Conservation (phyloP, 768 basidiomycete genomes). For the Rhodotorula graminis region DNA sequence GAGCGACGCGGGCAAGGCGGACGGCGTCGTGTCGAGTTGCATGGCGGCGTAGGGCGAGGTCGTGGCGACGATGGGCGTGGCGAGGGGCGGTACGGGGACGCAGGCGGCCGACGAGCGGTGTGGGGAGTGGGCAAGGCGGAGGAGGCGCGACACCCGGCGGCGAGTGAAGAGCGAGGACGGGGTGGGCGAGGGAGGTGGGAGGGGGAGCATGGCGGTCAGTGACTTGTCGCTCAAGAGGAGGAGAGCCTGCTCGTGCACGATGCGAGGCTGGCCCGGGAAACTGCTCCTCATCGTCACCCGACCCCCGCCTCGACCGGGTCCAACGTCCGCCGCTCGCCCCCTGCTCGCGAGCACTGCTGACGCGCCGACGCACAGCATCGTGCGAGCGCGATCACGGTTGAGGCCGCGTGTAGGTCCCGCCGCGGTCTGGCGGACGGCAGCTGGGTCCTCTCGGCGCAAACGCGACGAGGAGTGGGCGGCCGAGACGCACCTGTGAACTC, state of each 20-base stretch:
- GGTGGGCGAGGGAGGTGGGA: background rate
- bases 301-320: background rate
- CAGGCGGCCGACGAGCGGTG: background rate
- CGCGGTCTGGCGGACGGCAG: too few relatives aligned
- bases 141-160: background rate
- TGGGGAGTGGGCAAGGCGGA: background rate
- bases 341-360: background rate
- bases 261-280: too few relatives aligned
- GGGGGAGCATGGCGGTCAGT: background rate
- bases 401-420: too few relatives aligned
- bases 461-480: background rate
- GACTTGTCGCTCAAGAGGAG: background rate
- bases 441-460: too few relatives aligned
- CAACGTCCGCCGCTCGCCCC: background rate
- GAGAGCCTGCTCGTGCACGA: background rate
- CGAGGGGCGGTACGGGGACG: background rate
- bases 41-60: background rate
- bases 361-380: background rate
- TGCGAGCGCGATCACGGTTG: background rate
- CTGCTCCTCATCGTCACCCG: background rate
- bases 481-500: slow-evolving; percentile 33
- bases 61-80: background rate
- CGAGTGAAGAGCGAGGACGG: background rate
- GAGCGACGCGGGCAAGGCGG: slow-evolving; percentile 6
- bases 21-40: background rate